Base-by-base conservation (phyloP, 768 basidiomycete genomes). In the Termitomyces sp. region DNA sequence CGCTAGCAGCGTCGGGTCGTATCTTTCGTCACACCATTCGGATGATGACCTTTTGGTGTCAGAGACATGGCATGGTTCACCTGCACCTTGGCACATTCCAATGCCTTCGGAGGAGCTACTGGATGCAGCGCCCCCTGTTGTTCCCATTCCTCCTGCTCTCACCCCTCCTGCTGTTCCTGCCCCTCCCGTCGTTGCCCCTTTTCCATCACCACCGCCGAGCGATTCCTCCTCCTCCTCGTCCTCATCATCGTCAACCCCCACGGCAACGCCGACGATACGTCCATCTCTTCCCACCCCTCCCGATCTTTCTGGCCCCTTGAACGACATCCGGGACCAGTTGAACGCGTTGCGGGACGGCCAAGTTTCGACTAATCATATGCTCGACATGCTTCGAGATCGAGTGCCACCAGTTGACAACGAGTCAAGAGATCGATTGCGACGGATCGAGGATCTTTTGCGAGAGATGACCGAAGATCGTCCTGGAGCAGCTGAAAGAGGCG, bases 331-430 rank as follows among this genome's bases (percentile, higher is more conserved):
- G 43, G 80, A 82, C 7, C 82, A 86, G 61, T 75, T 86, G 7
- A 73, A 75, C 10, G 81, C 78, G 9, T 68, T 96, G 21, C 76
- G 82, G 69, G 78, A 88, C 47, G 83, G 80, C 5, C 91, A 95
- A 68, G 63, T 69, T 0, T 73, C 79, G 0, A 81, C 87, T 7
- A 84, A 85, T 51, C 77, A 80, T 31, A 72, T 84, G 58, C 69
- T 95, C 35, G 82, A 88, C 55, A 81, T 85, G 25, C 72, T 94
- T 53, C 79, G 82, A 19, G 75, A 78, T 31, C 77, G 80, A 19
- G 70, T 76, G 44, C 66, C 71, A 6, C 69, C 68, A 27, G 74
- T 78, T 29, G 80, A 65, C 71, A 75, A 65, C 51, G 81, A 65
- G 53, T 60, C 82, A 44, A 59, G 69, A 19, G 72, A 76, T 47